Base-by-base conservation (phyloP, 371 early-diverging fungal genomes). In the Blakeslea trispora region DNA sequence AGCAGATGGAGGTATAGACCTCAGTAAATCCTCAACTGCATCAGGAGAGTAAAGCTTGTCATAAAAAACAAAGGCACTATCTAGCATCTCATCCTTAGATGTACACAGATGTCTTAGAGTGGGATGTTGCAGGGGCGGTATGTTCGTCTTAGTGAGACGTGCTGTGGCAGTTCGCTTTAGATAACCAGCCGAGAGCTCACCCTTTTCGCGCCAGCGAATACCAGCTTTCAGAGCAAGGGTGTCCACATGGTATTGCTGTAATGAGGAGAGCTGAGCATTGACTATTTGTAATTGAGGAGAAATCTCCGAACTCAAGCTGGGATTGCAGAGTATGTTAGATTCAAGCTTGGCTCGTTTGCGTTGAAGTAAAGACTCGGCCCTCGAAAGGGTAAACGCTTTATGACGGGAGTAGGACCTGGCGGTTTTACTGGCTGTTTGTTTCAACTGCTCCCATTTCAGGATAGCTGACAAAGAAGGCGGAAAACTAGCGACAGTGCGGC, bases 21-120 rank as follows among this genome's bases (percentile, higher is more conserved):
- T 21, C 5, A 51, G 35, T 11, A 51, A 22, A 15, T 17, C 3
- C 14, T 46, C 41, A 42, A 37, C 7, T 11, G 41, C 40, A 8
- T 59, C 59, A 28, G 53, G 59, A 14, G 53, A 37, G 47, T 59
- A 59, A 10, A 59, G 23, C 14, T 45, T 17, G 11, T 22, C 14
- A 23, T 52, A 59, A 28, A 59, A 59, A 21, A 28, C 53, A n/a
- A 34, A 13, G 1, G 51, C 58, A 15, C 37, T 46, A 22, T 57
- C 23, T 11, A 49, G n/a, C 58, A 50, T 50, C 18, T 42, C 34
- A 35, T n/a, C 17, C 6, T 32, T 48, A 7, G 37, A 32, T 4
- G 13, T 8, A 23, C 51, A 50, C 3, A 45, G 9, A 15, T 4
- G 0, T 0, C 4, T 13, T 1, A 51, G 17, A 7, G 8, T 18